Percentiles rank a stretch among this genome's conserved stretches.
Evolutionary conservation across 768 basidiomycete genomes (phyloP).

Genomic region (Mycena kentingensis): DNA sequence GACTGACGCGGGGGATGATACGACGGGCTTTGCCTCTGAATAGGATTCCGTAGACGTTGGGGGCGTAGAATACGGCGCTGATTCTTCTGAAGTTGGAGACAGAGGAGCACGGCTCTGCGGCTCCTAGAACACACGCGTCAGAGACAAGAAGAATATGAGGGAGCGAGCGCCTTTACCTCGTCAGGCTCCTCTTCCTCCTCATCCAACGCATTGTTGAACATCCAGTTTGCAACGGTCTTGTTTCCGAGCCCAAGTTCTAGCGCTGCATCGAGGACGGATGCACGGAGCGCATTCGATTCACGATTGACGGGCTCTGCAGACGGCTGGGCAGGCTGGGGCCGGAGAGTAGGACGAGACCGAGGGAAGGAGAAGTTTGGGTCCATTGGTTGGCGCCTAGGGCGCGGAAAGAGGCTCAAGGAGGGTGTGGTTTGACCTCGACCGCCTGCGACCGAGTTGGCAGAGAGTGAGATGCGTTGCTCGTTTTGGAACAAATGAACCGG

Average conservation of each 20-base stretch:
- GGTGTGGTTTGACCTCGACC: slow-evolving; percentile 11
- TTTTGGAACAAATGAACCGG: too few species aligned
- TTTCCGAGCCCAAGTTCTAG: slow-evolving; percentile 68
- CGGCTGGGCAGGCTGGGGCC: slow-evolving; percentile 22
- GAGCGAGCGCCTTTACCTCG: slow-evolving; percentile 24
- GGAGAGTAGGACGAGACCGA: slow-evolving; percentile 25
- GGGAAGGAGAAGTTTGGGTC: slow-evolving; percentile 38
- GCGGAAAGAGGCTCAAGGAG: too few species aligned
- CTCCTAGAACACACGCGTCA: slow-evolving; percentile 4
- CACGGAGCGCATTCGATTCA: slow-evolving; percentile 62
- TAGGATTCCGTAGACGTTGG: slow-evolving; percentile 19
- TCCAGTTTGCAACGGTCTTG: slow-evolving; percentile 66
- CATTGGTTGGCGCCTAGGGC: too few species aligned
- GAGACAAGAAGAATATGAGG: not conserved
- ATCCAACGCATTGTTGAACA: slow-evolving; percentile 62
- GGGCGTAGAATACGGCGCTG: slow-evolving; percentile 19
- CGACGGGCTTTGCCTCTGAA: slow-evolving; percentile 1
- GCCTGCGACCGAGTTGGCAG: slow-evolving; percentile 12
- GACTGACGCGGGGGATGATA: not conserved
- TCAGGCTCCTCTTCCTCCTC: slow-evolving; percentile 59
- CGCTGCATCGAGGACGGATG: slow-evolving; percentile 75
- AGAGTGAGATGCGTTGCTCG: not conserved
- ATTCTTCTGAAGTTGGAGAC: slow-evolving; percentile 22
- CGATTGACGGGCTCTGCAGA: slow-evolving; percentile 34
- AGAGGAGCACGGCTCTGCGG: slow-evolving; percentile 4